phyloP scores from a whole-genome alignment of 352 stramenopile genomes.

The Pythium monospermum region DNA sequence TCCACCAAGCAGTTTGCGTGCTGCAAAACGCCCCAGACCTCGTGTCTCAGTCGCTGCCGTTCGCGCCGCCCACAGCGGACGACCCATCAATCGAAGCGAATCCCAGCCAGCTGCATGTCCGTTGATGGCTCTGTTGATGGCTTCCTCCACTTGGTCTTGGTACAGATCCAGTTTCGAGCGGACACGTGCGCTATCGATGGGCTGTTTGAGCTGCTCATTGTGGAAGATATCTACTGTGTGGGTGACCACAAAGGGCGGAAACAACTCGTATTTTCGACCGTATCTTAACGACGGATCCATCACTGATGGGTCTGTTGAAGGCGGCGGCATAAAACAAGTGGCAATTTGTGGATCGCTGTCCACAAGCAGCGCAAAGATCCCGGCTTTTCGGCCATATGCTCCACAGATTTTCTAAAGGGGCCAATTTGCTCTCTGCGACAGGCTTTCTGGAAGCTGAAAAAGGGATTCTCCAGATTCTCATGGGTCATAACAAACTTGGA shows the following conservation, averaged over 20 bases:
- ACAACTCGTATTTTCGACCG: too few relatives aligned
- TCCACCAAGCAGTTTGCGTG: not conserved
- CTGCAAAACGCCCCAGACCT: too few relatives aligned
- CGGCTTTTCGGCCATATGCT: not conserved
- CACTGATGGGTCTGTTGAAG: constrained; percentile 66
- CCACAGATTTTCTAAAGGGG: too few relatives aligned
- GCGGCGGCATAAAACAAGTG: not conserved
- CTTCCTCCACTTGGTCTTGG: not conserved
- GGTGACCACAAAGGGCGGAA: constrained; percentile 59
- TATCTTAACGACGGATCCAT: constrained; percentile 54
- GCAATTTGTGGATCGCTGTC: constrained; percentile 14
- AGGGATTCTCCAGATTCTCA: too few relatives aligned
- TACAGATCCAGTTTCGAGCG: not conserved
- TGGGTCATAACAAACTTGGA: too few relatives aligned
- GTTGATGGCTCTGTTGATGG: too few relatives aligned
- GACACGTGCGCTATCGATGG: too few relatives aligned
- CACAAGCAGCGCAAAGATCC: constrained; percentile 33
- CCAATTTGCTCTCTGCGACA: too few relatives aligned
- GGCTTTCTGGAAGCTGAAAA: too few relatives aligned
- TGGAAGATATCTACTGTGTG: constrained; percentile 24
- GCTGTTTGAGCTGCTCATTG: too few relatives aligned
- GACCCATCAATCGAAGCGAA: constrained; percentile 8
- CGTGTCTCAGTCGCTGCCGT: not conserved
- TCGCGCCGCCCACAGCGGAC: constrained; percentile 9
- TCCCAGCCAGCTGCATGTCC: too few relatives aligned